Evolutionary conservation across 73 alveolate species (phyloP).

Genomic region (Tetrahymena thermophila): DNA sequence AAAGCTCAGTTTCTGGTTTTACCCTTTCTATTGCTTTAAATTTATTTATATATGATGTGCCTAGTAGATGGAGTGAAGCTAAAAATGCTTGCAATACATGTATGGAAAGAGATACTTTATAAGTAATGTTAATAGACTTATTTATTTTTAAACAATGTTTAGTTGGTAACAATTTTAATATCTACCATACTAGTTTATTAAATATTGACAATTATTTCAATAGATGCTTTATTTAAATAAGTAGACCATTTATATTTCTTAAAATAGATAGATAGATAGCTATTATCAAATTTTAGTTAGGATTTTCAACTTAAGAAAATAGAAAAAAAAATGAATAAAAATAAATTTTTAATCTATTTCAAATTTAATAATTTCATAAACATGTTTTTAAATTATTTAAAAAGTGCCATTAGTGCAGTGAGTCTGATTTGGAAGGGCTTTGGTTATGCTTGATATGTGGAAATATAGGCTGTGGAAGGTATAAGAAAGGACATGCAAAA

Average conservation of each 20-base stretch:
- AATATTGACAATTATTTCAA: not conserved
- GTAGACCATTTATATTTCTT: not conserved
- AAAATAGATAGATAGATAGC: not conserved
- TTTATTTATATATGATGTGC: not conserved
- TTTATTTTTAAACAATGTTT: not conserved
- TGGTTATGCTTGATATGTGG: conserved; percentile 93
- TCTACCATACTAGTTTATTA: not conserved
- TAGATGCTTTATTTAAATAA: not conserved
- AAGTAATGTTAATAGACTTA: not conserved
- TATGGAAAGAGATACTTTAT: not conserved
- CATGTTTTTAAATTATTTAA: not conserved
- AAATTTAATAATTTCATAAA: not conserved
- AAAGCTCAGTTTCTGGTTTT: not conserved
- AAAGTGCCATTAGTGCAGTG: not conserved
- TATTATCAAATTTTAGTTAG: not conserved
- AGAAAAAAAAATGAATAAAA: not conserved
- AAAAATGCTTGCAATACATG: not conserved
- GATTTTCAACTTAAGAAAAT: not conserved
- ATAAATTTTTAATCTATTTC: not conserved
- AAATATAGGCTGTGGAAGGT: conserved; percentile 83
- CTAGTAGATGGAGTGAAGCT: not conserved
- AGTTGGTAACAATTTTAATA: not conserved
- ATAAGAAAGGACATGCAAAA: conserved; percentile 76
- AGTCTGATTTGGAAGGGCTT: not conserved
- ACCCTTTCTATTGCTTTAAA: not conserved